Percentiles rank a stretch among this genome's conserved stretches.
Evolutionary conservation across 371 early-diverging fungal species (phyloP).

Genomic region (Apophysomyces ossiformis): DNA sequence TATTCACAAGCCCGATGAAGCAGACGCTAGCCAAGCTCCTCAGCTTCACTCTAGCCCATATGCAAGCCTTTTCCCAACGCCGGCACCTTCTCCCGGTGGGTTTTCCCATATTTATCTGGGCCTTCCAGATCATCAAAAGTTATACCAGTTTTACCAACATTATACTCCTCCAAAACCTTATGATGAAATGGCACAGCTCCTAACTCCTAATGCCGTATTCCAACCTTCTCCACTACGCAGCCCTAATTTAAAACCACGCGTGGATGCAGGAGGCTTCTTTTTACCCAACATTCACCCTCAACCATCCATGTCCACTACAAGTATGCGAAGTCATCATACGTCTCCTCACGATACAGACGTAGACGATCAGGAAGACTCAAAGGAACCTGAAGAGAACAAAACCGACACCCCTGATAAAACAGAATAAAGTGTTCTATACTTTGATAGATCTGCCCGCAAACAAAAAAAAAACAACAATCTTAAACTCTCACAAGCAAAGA

Average conservation of each 20-base stretch:
- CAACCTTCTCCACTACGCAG: slow-evolving; percentile 15
- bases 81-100: slow-evolving; percentile 10
- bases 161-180: slow-evolving; percentile 44
- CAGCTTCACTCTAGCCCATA: neutral
- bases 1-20: slow-evolving; percentile 17
- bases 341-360: neutral
- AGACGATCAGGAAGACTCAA: neutral
- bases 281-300: slow-evolving; percentile 10
- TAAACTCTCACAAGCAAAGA: too few relatives aligned
- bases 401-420: neutral
- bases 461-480: neutral
- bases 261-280: slow-evolving; percentile 26
- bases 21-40: neutral
- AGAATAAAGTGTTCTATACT: neutral
- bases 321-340: neutral
- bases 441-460: neutral
- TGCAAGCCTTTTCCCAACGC: neutral
- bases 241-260: slow-evolving; percentile 17
- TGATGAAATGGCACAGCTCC: slow-evolving; percentile 36
- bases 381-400: neutral
- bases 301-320: neutral
- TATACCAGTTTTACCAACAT: slow-evolving; percentile 48
- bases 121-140: slow-evolving; percentile 36
- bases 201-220: slow-evolving; percentile 26
- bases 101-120: slow-evolving; percentile 21